Conservation (phyloP, 140 eudicot genomes). For the Bidens hawaiensis region DNA sequence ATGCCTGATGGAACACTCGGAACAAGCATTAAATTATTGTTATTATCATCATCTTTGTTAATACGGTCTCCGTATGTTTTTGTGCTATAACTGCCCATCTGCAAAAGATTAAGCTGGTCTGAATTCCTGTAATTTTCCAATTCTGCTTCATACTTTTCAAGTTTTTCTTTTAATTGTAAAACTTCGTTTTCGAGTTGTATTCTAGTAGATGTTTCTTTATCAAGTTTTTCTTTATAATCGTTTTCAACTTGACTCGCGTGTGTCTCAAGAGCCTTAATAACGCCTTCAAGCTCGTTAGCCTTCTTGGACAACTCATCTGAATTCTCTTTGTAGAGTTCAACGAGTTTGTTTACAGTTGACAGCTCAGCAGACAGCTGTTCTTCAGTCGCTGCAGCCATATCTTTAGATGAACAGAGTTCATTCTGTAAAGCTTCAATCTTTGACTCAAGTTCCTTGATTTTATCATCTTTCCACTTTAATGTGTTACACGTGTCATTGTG, state of each 20-base stretch:
- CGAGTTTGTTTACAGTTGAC: constrained; percentile 79
- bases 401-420: constrained; percentile 69
- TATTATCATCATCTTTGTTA: constrained; percentile 30
- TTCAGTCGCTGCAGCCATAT: constrained; percentile 66
- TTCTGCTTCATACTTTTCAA: constrained; percentile 53
- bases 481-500: constrained; percentile 44
- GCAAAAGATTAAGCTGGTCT: constrained; percentile 53
- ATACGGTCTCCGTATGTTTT: constrained; percentile 31
- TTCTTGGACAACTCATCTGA: constrained; percentile 95
- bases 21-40: constrained; percentile 44
- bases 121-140: constrained; percentile 53
- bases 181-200: constrained; percentile 54
- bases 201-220: constrained; percentile 56
- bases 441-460: constrained; percentile 61
- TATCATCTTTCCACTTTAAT: constrained; percentile 63
- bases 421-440: constrained; percentile 61
- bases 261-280: constrained; percentile 84
- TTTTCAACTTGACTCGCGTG: constrained; percentile 75
- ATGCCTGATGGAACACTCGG: constrained; percentile 77
- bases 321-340: constrained; percentile 83
- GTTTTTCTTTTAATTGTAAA: constrained; percentile 55
- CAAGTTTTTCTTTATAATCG: constrained; percentile 73
- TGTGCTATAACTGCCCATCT: constrained; percentile 46
- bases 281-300: constrained; percentile 96
- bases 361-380: constrained; percentile 66